These are phyloP conservation scores for Onygenales sp. DNA, from an alignment of 2,329 filamentous ascomycete species.

Conservation along the genomic window DNA sequence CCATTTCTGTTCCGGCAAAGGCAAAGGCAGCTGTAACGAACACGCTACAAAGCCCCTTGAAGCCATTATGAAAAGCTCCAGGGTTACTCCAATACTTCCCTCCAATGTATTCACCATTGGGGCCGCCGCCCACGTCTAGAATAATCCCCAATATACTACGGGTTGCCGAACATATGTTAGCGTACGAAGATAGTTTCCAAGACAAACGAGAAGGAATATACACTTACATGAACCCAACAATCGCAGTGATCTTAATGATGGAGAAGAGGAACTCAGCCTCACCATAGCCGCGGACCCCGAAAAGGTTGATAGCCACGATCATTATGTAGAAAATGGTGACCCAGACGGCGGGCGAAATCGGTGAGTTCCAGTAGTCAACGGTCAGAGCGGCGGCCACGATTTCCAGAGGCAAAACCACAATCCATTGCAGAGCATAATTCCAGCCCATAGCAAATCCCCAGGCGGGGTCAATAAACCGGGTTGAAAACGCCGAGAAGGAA, in stretches of 20 bases:
- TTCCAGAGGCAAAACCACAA: constrained; percentile 66
- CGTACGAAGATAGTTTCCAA: constrained; percentile 43
- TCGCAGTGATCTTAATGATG: constrained; percentile 41
- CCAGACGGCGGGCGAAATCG: constrained; percentile 29
- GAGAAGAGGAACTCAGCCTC: constrained; percentile 46
- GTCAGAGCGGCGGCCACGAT: constrained; percentile 55
- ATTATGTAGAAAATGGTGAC: constrained; percentile 47
- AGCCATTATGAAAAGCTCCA: constrained; percentile 48
- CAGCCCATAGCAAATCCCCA: constrained; percentile 41
- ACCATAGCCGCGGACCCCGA: constrained; percentile 41
- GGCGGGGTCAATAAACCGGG: constrained; percentile 37
- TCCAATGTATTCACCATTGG: constrained; percentile 51
- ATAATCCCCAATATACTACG: constrained; percentile 55
- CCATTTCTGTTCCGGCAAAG: constrained; percentile 36
- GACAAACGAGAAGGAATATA: not conserved
- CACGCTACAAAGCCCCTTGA: constrained; percentile 55
- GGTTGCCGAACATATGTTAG: constrained; percentile 43
- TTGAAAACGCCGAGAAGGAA: constrained; percentile 37
- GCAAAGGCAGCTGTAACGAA: constrained; percentile 33
- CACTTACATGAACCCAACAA: constrained; percentile 47
- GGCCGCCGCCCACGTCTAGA: constrained; percentile 56
- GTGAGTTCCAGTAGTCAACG: constrained; percentile 49
- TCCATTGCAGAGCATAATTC: constrained; percentile 55
- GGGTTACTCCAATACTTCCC: constrained; percentile 59
- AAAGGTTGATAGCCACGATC: constrained; percentile 52